phyloP scores from a whole-genome alignment of 345 rosid genomes.

The Iberis pinnata region DNA sequence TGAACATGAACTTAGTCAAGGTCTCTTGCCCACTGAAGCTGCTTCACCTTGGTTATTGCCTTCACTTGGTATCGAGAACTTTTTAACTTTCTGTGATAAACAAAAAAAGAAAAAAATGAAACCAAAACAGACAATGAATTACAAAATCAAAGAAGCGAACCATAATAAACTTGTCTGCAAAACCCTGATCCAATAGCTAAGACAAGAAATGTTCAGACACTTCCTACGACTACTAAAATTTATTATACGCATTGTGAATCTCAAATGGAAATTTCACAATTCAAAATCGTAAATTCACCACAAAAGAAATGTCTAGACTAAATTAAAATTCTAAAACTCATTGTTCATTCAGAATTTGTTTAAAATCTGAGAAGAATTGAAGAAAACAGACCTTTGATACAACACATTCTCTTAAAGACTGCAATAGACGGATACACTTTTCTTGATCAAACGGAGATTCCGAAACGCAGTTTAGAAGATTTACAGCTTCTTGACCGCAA shows the following conservation, averaged over 20 bases:
- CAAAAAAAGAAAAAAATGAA: neutral
- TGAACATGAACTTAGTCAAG: too few species aligned
- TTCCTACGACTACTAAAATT: too few species aligned
- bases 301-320: too few species aligned
- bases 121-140: neutral
- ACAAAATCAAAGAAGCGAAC: neutral
- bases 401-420: constrained; percentile 59
- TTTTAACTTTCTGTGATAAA: constrained; percentile 54
- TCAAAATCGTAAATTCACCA: too few species aligned
- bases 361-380: neutral
- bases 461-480: constrained; percentile 76
- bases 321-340: too few species aligned
- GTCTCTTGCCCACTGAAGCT: too few species aligned
- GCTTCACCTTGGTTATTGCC: constrained; percentile 32
- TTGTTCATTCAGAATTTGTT: neutral
- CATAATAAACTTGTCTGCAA: constrained; percentile 9
- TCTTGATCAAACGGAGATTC: constrained; percentile 58
- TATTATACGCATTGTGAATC: too few species aligned
- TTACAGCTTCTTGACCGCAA: constrained; percentile 61
- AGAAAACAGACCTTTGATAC: constrained; percentile 46
- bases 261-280: too few species aligned
- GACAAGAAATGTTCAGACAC: too few species aligned
- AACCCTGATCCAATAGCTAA: too few species aligned
- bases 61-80: constrained; percentile 47
- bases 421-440: constrained; percentile 51